Evolutionary conservation across 257 asterid species (phyloP).

Genomic region (Fraxinus quadrangulata): DNA sequence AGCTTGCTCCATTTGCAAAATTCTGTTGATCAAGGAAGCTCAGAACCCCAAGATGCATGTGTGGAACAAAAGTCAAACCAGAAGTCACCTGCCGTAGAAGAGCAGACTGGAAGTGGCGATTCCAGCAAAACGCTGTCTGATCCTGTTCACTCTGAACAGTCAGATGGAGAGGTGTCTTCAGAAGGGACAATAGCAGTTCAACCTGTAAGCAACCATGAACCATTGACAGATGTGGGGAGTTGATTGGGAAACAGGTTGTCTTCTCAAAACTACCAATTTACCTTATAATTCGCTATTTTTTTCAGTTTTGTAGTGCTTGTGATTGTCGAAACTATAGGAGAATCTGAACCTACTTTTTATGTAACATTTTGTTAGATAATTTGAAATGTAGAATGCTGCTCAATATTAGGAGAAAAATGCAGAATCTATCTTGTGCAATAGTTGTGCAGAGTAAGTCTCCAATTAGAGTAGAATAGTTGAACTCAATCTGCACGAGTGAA

Average conservation of each 20-base stretch:
- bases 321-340: constrained; percentile 34
- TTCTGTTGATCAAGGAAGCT: constrained; percentile 35
- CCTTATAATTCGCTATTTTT: constrained; percentile 17
- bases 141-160: constrained; percentile 25
- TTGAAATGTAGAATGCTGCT: constrained; percentile 21
- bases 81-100: constrained; percentile 33
- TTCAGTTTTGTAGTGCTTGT: constrained; percentile 50
- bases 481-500: neutral
- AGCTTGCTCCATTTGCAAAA: constrained; percentile 19
- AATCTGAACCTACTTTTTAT: constrained; percentile 27
- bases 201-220: constrained; percentile 39
- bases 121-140: constrained; percentile 52
- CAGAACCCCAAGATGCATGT: constrained; percentile 27
- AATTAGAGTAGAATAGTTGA: neutral
- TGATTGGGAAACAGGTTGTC: neutral
- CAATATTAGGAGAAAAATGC: neutral
- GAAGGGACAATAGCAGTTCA: constrained; percentile 67
- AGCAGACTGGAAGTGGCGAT: constrained; percentile 43
- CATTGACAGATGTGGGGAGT: constrained; percentile 27
- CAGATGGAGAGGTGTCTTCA: constrained; percentile 50
- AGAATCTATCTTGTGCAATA: neutral
- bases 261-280: neutral
- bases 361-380: constrained; percentile 33
- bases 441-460: constrained; percentile 11
- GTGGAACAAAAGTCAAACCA: constrained; percentile 30